Percentiles rank a stretch among this genome's conserved stretches.
phyloP scores from a whole-genome alignment of 371 early-diverging fungal genomes.

The Mycotypha africana region DNA sequence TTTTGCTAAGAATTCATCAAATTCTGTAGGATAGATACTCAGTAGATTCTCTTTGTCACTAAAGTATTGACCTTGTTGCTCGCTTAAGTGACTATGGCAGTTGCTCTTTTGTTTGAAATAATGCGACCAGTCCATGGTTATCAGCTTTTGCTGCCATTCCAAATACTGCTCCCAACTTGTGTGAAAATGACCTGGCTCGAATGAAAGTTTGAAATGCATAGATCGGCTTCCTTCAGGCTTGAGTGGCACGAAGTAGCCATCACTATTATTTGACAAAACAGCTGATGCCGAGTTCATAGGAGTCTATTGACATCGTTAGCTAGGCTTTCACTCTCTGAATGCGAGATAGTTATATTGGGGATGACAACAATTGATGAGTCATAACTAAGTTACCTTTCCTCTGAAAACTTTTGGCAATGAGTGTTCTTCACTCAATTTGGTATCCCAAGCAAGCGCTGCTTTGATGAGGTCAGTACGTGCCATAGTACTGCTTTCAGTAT shows the following conservation, averaged over 20 bases:
- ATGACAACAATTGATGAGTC: neutral
- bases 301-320: constrained; percentile 61
- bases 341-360: neutral
- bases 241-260: constrained; percentile 72
- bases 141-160: constrained; percentile 67
- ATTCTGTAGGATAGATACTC: constrained; percentile 19
- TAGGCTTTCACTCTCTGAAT: too few relatives aligned
- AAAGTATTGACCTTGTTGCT: neutral
- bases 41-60: neutral
- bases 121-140: constrained; percentile 73
- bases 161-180: constrained; percentile 66
- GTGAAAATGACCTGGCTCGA: constrained; percentile 70
- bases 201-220: constrained; percentile 71
- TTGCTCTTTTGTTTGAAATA: constrained; percentile 78
- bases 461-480: constrained; percentile 69
- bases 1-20: constrained; percentile 28
- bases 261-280: constrained; percentile 73
- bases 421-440: constrained; percentile 62
- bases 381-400: constrained; percentile 62
- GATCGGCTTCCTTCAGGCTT: constrained; percentile 63
- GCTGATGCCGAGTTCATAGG: constrained; percentile 82
- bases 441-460: constrained; percentile 68
- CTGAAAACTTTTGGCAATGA: constrained; percentile 71
- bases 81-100: too few relatives aligned
- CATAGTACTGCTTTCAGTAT: constrained; percentile 51